A percentile compares a stretch with the other conserved stretches of the same genome.
These are phyloP conservation scores for Rhamnella rubrinervis DNA, from an alignment of 331 rosid species.

Conservation along the genomic window DNA sequence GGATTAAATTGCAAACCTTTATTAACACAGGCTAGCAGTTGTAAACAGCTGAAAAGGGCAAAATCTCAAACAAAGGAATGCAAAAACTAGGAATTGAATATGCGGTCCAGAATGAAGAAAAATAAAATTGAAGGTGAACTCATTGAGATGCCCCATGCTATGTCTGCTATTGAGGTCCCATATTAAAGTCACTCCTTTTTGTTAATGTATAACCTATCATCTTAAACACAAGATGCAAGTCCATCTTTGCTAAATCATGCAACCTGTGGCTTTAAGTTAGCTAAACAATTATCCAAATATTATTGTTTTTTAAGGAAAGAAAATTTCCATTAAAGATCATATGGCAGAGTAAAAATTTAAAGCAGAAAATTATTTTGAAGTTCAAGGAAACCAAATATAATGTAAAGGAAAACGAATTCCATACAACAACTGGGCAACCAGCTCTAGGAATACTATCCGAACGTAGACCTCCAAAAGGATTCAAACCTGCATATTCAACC, in stretches of 20 bases:
- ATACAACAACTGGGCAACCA: conserved; percentile 97
- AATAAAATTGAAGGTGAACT: background rate
- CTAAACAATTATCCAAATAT: background rate
- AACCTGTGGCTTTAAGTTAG: background rate
- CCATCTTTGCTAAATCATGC: background rate
- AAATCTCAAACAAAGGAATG: background rate
- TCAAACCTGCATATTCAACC: conserved; percentile 91
- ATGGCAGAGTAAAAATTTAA: background rate
- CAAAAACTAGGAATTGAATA: background rate
- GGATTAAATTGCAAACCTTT: background rate
- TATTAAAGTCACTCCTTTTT: background rate
- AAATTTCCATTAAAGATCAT: background rate
- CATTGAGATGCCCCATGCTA: background rate
- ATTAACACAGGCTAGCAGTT: background rate
- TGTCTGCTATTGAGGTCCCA: background rate
- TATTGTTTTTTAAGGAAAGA: background rate
- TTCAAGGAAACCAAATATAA: conserved; percentile 16
- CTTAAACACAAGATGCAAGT: background rate
- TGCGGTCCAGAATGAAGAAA: background rate
- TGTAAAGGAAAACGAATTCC: conserved; percentile 13
- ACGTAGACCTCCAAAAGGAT: conserved; percentile 88
- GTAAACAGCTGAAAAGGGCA: background rate
- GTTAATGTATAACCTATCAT: background rate
- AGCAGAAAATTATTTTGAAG: background rate
- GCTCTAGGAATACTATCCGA: conserved; percentile 86